Percentiles rank a stretch among this genome's conserved stretches.
These are phyloP conservation scores for Silene coronaria DNA, from an alignment of 179 eudicot species.

Conservation along the genomic window DNA sequence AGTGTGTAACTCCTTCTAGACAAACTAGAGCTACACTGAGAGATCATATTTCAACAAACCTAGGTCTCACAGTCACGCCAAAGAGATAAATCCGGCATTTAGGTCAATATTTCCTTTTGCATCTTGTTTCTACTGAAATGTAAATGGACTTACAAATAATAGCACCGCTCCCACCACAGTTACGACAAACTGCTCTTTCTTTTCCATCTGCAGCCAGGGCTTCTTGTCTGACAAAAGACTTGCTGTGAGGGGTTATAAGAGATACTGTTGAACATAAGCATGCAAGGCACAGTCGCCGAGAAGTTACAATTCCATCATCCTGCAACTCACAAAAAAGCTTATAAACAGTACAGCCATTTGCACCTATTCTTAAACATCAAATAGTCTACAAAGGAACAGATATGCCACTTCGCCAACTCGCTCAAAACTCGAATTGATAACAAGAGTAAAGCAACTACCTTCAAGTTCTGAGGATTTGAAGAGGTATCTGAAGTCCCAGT, in stretches of 20 bases:
- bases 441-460: too few relatives aligned
- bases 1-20: too few relatives aligned
- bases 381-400: not conserved
- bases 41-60: not conserved
- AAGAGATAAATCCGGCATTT: not conserved
- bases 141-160: constrained; percentile 60
- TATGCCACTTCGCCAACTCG: not conserved
- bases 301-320: constrained; percentile 39
- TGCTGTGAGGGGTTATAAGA: constrained; percentile 37
- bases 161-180: constrained; percentile 90
- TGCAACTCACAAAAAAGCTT: constrained; percentile 18
- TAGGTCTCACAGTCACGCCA: too few relatives aligned
- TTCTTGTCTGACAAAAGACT: constrained; percentile 31
- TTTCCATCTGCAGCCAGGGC: constrained; percentile 53
- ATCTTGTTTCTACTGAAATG: not conserved
- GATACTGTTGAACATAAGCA: constrained; percentile 69
- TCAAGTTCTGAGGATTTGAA: too few relatives aligned
- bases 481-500: constrained; percentile 25
- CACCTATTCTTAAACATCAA: not conserved
- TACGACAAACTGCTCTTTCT: constrained; percentile 67
- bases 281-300: constrained; percentile 62
- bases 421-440: not conserved
- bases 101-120: not conserved
- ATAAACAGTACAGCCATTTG: not conserved
- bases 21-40: not conserved